Conservation (phyloP, 2,329 filamentous ascomycete genomes). For the Thyridium curvatum region DNA sequence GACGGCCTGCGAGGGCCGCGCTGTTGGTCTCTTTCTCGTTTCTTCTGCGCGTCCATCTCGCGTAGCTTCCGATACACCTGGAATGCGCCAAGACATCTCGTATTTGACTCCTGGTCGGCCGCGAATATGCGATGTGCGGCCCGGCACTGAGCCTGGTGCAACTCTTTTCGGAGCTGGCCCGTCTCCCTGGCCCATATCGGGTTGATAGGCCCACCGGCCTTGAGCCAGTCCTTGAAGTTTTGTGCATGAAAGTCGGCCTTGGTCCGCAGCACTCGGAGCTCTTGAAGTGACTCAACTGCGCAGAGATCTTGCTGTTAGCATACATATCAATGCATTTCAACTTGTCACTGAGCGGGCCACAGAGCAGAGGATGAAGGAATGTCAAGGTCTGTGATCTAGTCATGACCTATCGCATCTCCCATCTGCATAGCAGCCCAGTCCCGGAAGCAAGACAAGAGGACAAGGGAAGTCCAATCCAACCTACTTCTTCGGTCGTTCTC, state of each 20-base stretch:
- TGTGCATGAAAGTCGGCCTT: constrained; percentile 41
- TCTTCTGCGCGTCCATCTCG: constrained; percentile 26
- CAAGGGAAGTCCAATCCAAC: constrained; percentile 20
- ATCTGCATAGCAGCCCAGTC: too few relatives aligned
- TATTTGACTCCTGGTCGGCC: constrained; percentile 38
- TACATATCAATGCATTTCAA: too few relatives aligned
- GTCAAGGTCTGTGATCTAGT: too few relatives aligned
- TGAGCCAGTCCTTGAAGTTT: constrained; percentile 48
- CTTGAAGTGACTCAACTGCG: constrained; percentile 45
- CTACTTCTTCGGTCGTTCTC: constrained; percentile 49
- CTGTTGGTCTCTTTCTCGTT: constrained; percentile 10
- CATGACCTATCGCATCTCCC: constrained; percentile 15
- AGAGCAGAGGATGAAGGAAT: too few relatives aligned
- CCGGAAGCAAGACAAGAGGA: too few relatives aligned
- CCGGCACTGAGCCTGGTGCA: constrained; percentile 53
- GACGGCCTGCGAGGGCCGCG: constrained; percentile 1
- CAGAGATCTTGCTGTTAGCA: too few relatives aligned
- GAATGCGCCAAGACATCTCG: constrained; percentile 50
- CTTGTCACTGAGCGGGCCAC: too few relatives aligned
- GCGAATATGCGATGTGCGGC: constrained; percentile 50
- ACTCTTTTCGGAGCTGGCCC: constrained; percentile 36
- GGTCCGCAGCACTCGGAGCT: constrained; percentile 37
- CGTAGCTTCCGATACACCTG: constrained; percentile 45
- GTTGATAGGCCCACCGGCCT: constrained; percentile 47
- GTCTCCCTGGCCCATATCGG: constrained; percentile 51